Base-by-base conservation (phyloP, 352 stramenopile genomes). In the Detonula confervacea region DNA sequence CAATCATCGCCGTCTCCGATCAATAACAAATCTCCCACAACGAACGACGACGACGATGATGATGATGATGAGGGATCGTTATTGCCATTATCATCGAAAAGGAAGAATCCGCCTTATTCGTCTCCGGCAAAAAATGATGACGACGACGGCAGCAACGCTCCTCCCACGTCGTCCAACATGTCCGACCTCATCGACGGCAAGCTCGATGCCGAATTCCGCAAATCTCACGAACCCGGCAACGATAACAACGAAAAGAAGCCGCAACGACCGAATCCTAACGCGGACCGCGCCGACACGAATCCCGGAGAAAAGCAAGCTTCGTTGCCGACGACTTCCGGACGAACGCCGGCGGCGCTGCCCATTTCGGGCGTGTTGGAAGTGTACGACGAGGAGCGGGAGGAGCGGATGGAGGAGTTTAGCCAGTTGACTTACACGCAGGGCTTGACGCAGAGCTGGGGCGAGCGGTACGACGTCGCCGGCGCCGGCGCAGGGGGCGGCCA, bases 141-240 rank as follows among this genome's bases (percentile, higher is more conserved):
- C 7, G 59, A 54, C 24, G 9, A 66, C 33, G 8, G 24, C 55
- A 24, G 4, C 57, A 12, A 46, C 11, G 7, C 35, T 12, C 54
- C 37, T 7, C 22, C 56, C 22, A 46, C 22, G 18, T 1, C 47
- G 12, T 25, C n/a, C 16, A 16, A 22, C 6, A 27, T 46, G n/a
- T 16, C n/a, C 46, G 7, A 47, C 5, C 6, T 51, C 47, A 39
- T 62, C 54, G 54, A 62, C 22, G n/a, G 25, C 1, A 33, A 68
- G 8, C 54, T 55, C 20, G 25, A 52, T 20, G 6, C 33, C 20
- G 25, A 54, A 66, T 75, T 75, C 33, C 66, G 66, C 37, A 29
- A 67, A 35, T 75, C 66, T 2, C 69, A 75, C 66, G 66, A 75
- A 64, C 39, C 66, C 47, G 69, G 69, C n/a, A 75, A 75, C 33